Base-by-base conservation (phyloP, 177 flowering plant species). In the Tripterygium wilfordii region DNA sequence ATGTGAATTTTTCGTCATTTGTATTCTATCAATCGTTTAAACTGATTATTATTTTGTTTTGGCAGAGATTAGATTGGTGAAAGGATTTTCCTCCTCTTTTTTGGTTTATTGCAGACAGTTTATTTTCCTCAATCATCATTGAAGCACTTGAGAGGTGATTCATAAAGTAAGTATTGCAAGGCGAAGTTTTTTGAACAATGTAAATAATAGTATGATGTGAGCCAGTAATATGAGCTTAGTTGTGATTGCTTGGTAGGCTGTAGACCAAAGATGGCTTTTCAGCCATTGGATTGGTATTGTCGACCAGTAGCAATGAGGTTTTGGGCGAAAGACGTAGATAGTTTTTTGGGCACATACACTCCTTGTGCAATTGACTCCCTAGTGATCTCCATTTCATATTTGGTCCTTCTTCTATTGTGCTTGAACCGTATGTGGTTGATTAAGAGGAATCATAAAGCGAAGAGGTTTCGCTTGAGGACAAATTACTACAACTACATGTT, bases 271-370 rank as follows among this genome's bases (percentile, higher is more conserved):
- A 91, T 88, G 96, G 88, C 30, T 51, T 77, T 82, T 46, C 60
- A 71, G 74, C 84, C 85, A 0, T 53, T 86, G 60, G 68, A 31
- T 43, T 87, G 96, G 96, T 94, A 82, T 48, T 94, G 99, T 53
- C 60, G 68, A 43, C 97, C 99, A 10, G 82, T 72, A 30, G 70
- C 67, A 6, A 68, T 81, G 64, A 96, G 95, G 8, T 60, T 78
- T 5, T 89, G 99, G 99, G 65, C 78, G 6, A 74, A 49, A 51
- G 49, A 39, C 7, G 80, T 71, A 44, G 76, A 77, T 32, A 83
- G 71, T 75, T 86, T 82, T 9, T 76, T 94, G 58, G 96, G 95
- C 13, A 74, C 72, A 13, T 94, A 87, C 51, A 81, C 95, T 1
- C 96, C 96, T 0, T 94, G 99, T 65, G 86, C 75, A 12, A 50